Evolutionary conservation across 2,329 filamentous ascomycete species (phyloP).

Genomic region (Aspergillus udagawae): DNA sequence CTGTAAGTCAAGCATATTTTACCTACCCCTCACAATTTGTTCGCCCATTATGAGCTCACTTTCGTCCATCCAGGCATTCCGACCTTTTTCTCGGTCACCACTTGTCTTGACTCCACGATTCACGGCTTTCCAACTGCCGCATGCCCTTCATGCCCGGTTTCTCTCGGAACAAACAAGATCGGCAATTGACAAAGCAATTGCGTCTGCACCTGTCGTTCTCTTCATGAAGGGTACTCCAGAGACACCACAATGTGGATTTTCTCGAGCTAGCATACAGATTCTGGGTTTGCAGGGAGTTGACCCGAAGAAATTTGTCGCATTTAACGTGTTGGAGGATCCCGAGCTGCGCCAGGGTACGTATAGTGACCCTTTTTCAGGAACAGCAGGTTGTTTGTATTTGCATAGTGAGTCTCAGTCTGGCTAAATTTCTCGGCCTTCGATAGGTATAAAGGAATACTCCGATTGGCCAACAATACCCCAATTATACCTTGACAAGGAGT

Average conservation of each 20-base stretch:
- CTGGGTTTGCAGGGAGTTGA: conserved; percentile 92
- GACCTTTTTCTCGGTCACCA: conserved; percentile 25
- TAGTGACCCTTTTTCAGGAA: background rate
- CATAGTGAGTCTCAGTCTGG: background rate
- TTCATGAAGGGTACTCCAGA: conserved; percentile 99
- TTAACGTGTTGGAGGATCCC: conserved; percentile 91
- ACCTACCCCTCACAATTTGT: background rate
- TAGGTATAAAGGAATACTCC: conserved; percentile 97
- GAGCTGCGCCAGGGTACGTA: conserved; percentile 73
- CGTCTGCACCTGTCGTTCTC: conserved; percentile 83
- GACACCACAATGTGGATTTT: conserved; percentile 94
- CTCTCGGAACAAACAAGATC: conserved; percentile 74
- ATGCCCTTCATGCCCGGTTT: conserved; percentile 50
- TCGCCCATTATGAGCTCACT: background rate
- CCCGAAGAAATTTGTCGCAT: conserved; percentile 93
- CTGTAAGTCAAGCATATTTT: background rate
- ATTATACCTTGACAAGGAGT: conserved; percentile 92
- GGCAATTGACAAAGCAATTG: conserved; percentile 87
- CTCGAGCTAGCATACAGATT: conserved; percentile 89
- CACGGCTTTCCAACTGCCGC: conserved; percentile 35
- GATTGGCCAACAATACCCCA: conserved; percentile 99
- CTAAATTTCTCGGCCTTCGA: conserved; percentile 3
- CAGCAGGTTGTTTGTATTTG: background rate
- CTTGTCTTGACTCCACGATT: conserved; percentile 18
- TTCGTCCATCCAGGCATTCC: conserved; percentile 22